phyloP scores from a whole-genome alignment of 192 early-diverging fungal genomes.

The Kickxella alabastrina region DNA sequence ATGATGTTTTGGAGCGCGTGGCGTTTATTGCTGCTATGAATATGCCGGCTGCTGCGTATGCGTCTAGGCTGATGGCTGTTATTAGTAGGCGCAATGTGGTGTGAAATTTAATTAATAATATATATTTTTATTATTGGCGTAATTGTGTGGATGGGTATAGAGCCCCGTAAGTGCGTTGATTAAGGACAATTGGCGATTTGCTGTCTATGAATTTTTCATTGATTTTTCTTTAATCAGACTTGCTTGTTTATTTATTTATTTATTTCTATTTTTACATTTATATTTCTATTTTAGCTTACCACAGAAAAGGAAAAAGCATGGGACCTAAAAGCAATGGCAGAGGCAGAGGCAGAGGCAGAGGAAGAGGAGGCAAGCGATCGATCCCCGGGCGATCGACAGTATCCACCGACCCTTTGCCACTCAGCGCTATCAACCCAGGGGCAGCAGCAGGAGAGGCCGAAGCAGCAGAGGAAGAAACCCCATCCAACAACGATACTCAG shows the following conservation, averaged over 20 bases:
- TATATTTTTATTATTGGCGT: no score
- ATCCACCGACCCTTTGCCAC: background rate
- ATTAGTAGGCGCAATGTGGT: constrained; percentile 8
- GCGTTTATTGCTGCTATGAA: constrained; percentile 26
- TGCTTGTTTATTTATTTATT: no score
- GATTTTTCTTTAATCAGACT: background rate
- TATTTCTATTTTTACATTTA: background rate
- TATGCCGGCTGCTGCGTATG: constrained; percentile 12
- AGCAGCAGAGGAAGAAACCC: background rate
- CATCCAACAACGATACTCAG: constrained; percentile 1
- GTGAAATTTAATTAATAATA: no score
- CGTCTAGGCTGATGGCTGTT: constrained; percentile 23
- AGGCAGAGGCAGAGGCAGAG: constrained; percentile 1
- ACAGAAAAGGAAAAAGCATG: background rate
- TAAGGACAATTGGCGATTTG: no score
- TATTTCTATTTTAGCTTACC: background rate
- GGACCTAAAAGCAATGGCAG: background rate
- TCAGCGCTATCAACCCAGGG: background rate
- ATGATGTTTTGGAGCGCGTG: constrained; percentile 40
- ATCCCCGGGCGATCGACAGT: constrained; percentile 2
- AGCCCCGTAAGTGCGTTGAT: no score
- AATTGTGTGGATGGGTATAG: no score
- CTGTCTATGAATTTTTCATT: no score
- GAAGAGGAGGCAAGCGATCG: background rate
- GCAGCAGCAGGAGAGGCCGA: background rate